phyloP scores from a whole-genome alignment of 192 early-diverging fungal species.

The Linnemannia elongata region DNA sequence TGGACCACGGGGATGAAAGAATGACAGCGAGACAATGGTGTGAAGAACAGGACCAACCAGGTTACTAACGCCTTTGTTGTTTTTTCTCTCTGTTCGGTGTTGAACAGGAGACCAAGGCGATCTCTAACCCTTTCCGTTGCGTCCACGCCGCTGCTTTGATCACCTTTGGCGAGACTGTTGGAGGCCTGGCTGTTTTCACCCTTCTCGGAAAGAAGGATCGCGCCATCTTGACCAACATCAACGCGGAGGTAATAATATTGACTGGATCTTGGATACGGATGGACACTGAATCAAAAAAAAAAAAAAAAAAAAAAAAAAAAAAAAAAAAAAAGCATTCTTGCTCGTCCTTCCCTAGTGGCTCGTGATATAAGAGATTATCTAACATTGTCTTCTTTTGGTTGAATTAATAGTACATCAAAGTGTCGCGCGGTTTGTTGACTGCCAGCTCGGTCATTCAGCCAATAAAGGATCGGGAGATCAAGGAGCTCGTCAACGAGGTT shows the following conservation, averaged over 20 bases:
- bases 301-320: conserved; percentile 9
- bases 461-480: conserved; percentile 45
- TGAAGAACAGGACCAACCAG: neutral
- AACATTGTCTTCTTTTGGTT: neutral
- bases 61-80: neutral
- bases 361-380: neutral
- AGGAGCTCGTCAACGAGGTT: conserved; percentile 57
- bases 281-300: neutral
- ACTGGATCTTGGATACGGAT: neutral
- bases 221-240: conserved; percentile 64
- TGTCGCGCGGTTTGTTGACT: conserved; percentile 47
- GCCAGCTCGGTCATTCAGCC: conserved; percentile 45
- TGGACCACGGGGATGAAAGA: too few relatives aligned
- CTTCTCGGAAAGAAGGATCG: conserved; percentile 62
- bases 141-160: conserved; percentile 67
- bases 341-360: too few relatives aligned
- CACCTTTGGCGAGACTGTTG: conserved; percentile 70
- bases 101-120: conserved; percentile 63
- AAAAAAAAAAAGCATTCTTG: neutral
- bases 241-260: conserved; percentile 59
- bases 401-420: conserved; percentile 40
- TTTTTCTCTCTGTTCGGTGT: neutral
- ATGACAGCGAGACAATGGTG: too few relatives aligned
- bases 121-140: conserved; percentile 66
- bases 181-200: conserved; percentile 64